Evolutionary conservation across 2,329 filamentous ascomycete species (phyloP).

Genomic region (Plectosphaerella cucumerina): DNA sequence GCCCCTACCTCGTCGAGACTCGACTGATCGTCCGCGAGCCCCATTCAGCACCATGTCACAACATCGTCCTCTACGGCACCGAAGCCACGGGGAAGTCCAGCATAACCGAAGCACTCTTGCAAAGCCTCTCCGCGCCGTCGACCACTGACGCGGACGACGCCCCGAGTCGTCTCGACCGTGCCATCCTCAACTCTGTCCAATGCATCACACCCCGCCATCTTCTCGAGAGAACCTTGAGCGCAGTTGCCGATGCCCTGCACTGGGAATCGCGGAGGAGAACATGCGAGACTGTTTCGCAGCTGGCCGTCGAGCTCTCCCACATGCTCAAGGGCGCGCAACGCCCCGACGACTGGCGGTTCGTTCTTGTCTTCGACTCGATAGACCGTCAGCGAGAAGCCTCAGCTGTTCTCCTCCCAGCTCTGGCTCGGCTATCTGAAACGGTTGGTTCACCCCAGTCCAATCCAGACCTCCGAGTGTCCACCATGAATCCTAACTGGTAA

Average conservation of each 20-base stretch:
- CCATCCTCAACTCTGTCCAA: conserved; percentile 65
- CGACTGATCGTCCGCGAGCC: conserved; percentile 37
- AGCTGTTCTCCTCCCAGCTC: conserved; percentile 71
- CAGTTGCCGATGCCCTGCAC: conserved; percentile 49
- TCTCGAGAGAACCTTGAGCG: conserved; percentile 64
- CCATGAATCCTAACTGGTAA: not conserved
- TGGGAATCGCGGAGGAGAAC: conserved; percentile 49
- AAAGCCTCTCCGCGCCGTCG: conserved; percentile 27
- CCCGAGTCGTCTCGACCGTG: conserved; percentile 44
- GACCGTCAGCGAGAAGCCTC: conserved; percentile 80
- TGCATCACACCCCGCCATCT: conserved; percentile 77
- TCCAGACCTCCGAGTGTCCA: not conserved
- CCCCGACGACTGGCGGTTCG: conserved; percentile 54
- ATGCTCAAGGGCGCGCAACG: conserved; percentile 47
- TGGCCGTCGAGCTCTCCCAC: conserved; percentile 67
- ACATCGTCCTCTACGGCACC: conserved; percentile 77
- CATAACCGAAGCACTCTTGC: conserved; percentile 60
- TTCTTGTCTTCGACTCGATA: conserved; percentile 83
- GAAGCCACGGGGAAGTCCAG: conserved; percentile 83
- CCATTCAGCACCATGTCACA: conserved; percentile 63
- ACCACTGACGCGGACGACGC: conserved; percentile 34
- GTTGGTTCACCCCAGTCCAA: conserved; percentile 42
- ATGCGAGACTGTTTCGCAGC: conserved; percentile 76
- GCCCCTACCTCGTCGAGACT: conserved; percentile 12
- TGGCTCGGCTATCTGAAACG: conserved; percentile 77